Evolutionary conservation across 2,329 filamentous ascomycete genomes (phyloP).

Genomic region (Cercospora brassicicola): DNA sequence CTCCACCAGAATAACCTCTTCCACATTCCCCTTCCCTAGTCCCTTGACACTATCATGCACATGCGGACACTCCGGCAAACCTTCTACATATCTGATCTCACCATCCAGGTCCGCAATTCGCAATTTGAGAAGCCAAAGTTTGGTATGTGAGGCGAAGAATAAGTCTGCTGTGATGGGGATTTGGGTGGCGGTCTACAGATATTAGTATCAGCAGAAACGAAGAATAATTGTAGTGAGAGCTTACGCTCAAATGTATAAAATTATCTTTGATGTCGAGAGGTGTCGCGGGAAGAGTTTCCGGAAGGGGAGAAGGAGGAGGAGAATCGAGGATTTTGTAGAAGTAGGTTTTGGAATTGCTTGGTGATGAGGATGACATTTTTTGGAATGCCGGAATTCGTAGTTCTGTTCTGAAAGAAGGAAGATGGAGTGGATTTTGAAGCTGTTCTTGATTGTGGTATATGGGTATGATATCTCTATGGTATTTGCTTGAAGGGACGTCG

Average conservation of each 20-base stretch:
- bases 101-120: slow-evolving; percentile 29
- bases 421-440: not conserved
- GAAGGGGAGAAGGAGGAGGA: slow-evolving; percentile 28
- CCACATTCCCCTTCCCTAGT: slow-evolving; percentile 29
- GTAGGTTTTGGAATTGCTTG: slow-evolving; percentile 24
- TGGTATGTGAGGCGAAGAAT: slow-evolving; percentile 29
- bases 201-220: too few species aligned
- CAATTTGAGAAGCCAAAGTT: slow-evolving; percentile 32
- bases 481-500: not conserved
- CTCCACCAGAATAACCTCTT: slow-evolving; percentile 28
- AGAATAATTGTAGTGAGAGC: too few species aligned
- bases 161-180: slow-evolving; percentile 33
- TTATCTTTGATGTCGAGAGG: slow-evolving; percentile 32
- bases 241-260: slow-evolving; percentile 26
- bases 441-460: not conserved
- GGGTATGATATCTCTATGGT: not conserved
- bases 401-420: too few species aligned
- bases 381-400: not conserved
- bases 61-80: slow-evolving; percentile 31
- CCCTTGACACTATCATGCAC: slow-evolving; percentile 27
- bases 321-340: slow-evolving; percentile 37
- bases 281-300: slow-evolving; percentile 29
- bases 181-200: slow-evolving; percentile 26
- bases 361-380: slow-evolving; percentile 8
- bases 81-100: slow-evolving; percentile 22